phyloP scores from a whole-genome alignment of 2,329 filamentous ascomycete species.

The Fusarium cicatricum region DNA sequence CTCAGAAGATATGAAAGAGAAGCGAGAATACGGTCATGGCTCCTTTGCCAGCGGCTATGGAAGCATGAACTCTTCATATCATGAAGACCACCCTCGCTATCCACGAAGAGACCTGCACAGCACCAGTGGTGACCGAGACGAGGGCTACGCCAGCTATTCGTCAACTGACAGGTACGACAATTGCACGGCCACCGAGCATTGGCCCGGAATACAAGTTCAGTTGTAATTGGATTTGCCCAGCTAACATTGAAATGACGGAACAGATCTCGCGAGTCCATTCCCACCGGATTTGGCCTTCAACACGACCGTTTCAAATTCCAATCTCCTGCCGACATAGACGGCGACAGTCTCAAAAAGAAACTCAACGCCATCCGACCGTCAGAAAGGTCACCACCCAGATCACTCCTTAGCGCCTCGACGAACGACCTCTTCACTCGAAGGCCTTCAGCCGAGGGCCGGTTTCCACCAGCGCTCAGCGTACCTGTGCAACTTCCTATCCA shows the following conservation, averaged over 20 bases:
- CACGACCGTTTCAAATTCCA: conserved; percentile 60
- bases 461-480: conserved; percentile 50
- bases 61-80: conserved; percentile 49
- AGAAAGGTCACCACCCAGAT: conserved; percentile 57
- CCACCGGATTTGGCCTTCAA: conserved; percentile 57
- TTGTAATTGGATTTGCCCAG: neutral
- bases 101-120: conserved; percentile 44
- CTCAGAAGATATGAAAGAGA: conserved; percentile 43
- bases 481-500: conserved; percentile 57
- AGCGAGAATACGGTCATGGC: conserved; percentile 42
- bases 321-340: conserved; percentile 57
- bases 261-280: conserved; percentile 54
- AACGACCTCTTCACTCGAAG: conserved; percentile 51
- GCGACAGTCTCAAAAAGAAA: conserved; percentile 62
- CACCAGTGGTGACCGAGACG: conserved; percentile 47
- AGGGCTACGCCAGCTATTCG: conserved; percentile 55
- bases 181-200: conserved; percentile 2
- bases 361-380: conserved; percentile 57
- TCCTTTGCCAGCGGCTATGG: conserved; percentile 52
- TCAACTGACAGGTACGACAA: conserved; percentile 49
- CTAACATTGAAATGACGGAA: conserved; percentile 27
- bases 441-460: conserved; percentile 49
- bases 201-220: neutral
- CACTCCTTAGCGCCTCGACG: conserved; percentile 53
- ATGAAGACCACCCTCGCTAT: conserved; percentile 47